A percentile compares a stretch with the other conserved stretches of the same genome.
Conservation (phyloP, 805 yeast species). For the Brettanomyces naardenensis region DNA sequence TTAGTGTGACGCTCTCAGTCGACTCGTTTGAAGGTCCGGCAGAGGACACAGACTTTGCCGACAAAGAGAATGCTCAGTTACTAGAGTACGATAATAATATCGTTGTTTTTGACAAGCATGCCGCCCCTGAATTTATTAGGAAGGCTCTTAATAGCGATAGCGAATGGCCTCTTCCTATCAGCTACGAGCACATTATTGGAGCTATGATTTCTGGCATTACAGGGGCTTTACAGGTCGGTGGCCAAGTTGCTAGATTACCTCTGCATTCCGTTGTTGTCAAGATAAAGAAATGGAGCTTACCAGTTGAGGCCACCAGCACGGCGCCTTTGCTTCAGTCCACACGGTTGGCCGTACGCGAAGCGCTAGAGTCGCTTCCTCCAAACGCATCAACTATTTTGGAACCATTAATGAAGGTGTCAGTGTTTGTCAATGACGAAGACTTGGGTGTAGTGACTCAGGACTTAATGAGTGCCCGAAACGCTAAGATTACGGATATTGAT, state of each 20-base stretch:
- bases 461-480: slow-evolving; percentile 69
- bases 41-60: slow-evolving; percentile 21
- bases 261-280: slow-evolving; percentile 54
- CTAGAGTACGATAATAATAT: slow-evolving; percentile 42
- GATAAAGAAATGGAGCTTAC: slow-evolving; percentile 44
- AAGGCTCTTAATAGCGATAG: slow-evolving; percentile 13
- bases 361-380: slow-evolving; percentile 24
- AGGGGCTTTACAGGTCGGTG: slow-evolving; percentile 62
- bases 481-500: slow-evolving; percentile 62
- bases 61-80: slow-evolving; percentile 32
- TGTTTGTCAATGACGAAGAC: slow-evolving; percentile 60
- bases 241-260: slow-evolving; percentile 47
- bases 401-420: slow-evolving; percentile 76
- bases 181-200: slow-evolving; percentile 44
- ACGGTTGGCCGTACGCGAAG: slow-evolving; percentile 35
- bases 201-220: slow-evolving; percentile 49
- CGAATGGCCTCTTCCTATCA: slow-evolving; percentile 39
- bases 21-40: slow-evolving; percentile 28
- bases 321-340: slow-evolving; percentile 36
- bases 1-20: slow-evolving; percentile 19
- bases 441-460: slow-evolving; percentile 84
- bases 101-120: slow-evolving; percentile 27
- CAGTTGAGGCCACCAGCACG: slow-evolving; percentile 35
- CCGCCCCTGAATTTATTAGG: slow-evolving; percentile 17
- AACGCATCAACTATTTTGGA: slow-evolving; percentile 55